phyloP scores from a whole-genome alignment of 768 basidiomycete genomes.

The Tephrocybe sp. region DNA sequence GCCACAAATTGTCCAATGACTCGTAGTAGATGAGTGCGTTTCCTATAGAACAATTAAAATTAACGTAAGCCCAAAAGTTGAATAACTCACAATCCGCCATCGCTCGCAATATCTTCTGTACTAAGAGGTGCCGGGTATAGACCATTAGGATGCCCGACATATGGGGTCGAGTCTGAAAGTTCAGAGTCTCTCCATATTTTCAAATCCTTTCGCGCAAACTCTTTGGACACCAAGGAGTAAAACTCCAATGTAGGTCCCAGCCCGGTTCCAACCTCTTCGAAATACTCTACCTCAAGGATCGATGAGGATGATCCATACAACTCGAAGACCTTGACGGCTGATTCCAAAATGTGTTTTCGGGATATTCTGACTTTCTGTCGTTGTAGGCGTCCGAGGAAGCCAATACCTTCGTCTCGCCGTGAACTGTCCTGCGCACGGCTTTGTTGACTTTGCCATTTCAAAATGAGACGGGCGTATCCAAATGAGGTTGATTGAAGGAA shows the following conservation, averaged over 20 bases:
- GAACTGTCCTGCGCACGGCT: constrained; percentile 73
- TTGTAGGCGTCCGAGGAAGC: constrained; percentile 88
- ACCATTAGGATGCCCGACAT: constrained; percentile 83
- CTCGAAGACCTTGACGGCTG: constrained; percentile 94
- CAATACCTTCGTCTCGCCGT: constrained; percentile 86
- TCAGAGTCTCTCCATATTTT: constrained; percentile 93
- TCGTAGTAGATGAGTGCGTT: constrained; percentile 81
- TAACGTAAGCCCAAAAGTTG: background rate
- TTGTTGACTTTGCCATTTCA: constrained; percentile 93
- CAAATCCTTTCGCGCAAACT: constrained; percentile 86
- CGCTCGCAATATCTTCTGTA: constrained; percentile 63
- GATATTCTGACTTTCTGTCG: constrained; percentile 97
- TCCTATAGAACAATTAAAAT: constrained; percentile 40
- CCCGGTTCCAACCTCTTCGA: constrained; percentile 97
- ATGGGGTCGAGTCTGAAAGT: constrained; percentile 50
- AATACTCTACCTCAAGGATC: constrained; percentile 96
- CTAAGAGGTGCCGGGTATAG: constrained; percentile 86
- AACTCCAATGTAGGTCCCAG: constrained; percentile 97
- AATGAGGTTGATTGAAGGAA: constrained; percentile 98
- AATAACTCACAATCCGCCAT: constrained; percentile 68
- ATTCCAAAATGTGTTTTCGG: constrained; percentile 90
- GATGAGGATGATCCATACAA: constrained; percentile 94
- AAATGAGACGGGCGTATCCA: constrained; percentile 91
- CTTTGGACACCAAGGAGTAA: constrained; percentile 94
- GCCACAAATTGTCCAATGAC: constrained; percentile 96